phyloP scores from a whole-genome alignment of 805 yeast species.

The Myxozyma kluyveri region DNA sequence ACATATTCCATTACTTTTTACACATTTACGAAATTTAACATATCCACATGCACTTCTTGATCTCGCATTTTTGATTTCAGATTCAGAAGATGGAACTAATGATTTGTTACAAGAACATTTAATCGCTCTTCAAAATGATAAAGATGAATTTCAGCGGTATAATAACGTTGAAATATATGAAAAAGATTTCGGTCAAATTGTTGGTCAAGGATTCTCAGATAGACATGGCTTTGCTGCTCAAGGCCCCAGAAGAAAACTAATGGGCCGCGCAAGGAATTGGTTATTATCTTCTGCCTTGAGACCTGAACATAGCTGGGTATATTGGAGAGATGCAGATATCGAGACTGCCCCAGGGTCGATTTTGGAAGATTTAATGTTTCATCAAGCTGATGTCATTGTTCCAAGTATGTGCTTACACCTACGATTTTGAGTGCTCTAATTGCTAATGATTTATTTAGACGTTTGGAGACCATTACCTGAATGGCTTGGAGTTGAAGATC shows the following conservation, averaged over 20 bases:
- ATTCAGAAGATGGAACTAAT: conserved; percentile 82
- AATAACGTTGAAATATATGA: conserved; percentile 77
- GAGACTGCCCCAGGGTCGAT: conserved; percentile 82
- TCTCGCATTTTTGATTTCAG: conserved; percentile 75
- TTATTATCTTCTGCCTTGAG: conserved; percentile 76
- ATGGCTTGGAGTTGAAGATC: conserved; percentile 71
- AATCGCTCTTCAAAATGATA: conserved; percentile 56
- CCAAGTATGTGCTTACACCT: conserved; percentile 48
- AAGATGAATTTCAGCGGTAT: conserved; percentile 58
- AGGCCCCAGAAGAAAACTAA: conserved; percentile 88
- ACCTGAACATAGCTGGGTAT: conserved; percentile 93
- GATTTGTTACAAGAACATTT: conserved; percentile 55
- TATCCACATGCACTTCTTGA: conserved; percentile 69
- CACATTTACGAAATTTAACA: conserved; percentile 72
- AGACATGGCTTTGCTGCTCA: conserved; percentile 96
- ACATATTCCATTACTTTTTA: conserved; percentile 85
- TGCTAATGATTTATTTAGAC: conserved; percentile 35
- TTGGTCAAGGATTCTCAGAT: conserved; percentile 90
- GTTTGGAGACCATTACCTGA: conserved; percentile 97
- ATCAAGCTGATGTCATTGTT: conserved; percentile 85
- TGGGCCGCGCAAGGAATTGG: conserved; percentile 98
- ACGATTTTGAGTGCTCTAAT: not conserved
- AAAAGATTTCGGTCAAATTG: conserved; percentile 88
- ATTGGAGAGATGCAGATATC: conserved; percentile 98
- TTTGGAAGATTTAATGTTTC: conserved; percentile 88